phyloP scores from a whole-genome alignment of 495 filamentous ascomycete species.

The Penicillium herquei region DNA sequence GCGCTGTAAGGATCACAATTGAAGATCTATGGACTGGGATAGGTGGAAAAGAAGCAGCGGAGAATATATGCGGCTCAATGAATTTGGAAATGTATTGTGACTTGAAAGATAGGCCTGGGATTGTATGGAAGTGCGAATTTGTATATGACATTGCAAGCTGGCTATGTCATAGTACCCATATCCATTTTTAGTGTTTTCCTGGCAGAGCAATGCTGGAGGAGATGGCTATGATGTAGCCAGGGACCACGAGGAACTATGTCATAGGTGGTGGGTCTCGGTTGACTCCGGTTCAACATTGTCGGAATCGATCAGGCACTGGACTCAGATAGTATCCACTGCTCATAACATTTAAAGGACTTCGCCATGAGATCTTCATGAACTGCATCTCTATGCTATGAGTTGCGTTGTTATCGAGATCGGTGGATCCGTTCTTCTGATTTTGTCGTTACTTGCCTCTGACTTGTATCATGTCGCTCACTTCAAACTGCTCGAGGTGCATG shows the following conservation, averaged over 20 bases:
- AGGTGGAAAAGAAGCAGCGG: background rate
- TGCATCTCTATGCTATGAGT: no score
- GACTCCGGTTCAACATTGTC: background rate
- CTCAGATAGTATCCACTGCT: background rate
- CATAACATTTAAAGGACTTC: no score
- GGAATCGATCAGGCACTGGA: background rate
- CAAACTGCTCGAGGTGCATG: no score
- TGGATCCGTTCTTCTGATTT: no score
- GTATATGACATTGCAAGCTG: background rate
- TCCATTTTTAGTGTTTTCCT: background rate
- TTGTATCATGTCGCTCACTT: no score
- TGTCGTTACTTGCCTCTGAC: no score
- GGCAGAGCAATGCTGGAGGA: background rate
- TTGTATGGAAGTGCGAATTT: background rate
- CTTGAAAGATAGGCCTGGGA: no score
- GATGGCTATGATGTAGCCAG: background rate
- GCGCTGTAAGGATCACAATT: background rate
- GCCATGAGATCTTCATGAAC: no score
- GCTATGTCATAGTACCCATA: conserved; percentile 18
- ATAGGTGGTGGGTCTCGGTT: background rate
- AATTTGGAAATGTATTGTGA: no score
- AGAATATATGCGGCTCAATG: no score
- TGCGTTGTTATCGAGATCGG: no score
- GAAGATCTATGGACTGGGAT: background rate
- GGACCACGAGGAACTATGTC: conserved; percentile 1